Evolutionary conservation across 495 filamentous ascomycete genomes (phyloP).

Genomic region (Thermothielavioides terrestris): DNA sequence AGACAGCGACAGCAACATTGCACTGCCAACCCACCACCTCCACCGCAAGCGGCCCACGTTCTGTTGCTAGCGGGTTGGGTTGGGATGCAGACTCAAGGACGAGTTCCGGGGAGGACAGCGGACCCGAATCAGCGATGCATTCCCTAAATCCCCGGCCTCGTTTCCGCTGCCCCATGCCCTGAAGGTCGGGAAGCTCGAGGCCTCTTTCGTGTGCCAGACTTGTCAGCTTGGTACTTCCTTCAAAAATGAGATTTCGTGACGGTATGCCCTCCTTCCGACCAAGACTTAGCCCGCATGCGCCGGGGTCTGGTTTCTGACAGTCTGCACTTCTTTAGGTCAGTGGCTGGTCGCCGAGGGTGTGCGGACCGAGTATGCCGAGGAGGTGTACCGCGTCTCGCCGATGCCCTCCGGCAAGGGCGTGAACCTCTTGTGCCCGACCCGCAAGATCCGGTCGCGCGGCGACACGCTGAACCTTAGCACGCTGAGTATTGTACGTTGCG

Average conservation of each 20-base stretch:
- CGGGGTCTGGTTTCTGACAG: background rate
- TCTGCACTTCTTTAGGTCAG: constrained; percentile 2
- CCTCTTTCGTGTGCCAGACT: background rate
- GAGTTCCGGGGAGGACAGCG: too few relatives aligned
- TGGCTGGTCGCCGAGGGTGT: constrained; percentile 43
- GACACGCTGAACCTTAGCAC: constrained; percentile 51
- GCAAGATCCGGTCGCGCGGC: constrained; percentile 38
- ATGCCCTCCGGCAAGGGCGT: constrained; percentile 29
- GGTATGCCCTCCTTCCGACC: background rate
- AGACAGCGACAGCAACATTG: background rate
- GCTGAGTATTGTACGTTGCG: constrained; percentile 34
- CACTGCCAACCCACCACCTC: too few relatives aligned
- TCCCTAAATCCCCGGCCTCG: too few relatives aligned
- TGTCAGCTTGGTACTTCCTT: background rate
- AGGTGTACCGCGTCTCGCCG: constrained; percentile 39
- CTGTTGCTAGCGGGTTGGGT: too few relatives aligned
- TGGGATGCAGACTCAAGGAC: background rate
- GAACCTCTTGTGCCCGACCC: constrained; percentile 43
- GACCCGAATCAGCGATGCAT: too few relatives aligned
- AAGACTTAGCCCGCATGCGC: background rate
- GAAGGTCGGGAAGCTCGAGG: background rate
- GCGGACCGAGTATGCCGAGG: constrained; percentile 47
- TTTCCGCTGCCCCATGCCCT: too few relatives aligned
- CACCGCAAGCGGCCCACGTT: background rate
- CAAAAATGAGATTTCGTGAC: constrained; percentile 13